phyloP scores from a whole-genome alignment of 1,284 basidiomycete species.

The Xerocomus nothofagi region DNA sequence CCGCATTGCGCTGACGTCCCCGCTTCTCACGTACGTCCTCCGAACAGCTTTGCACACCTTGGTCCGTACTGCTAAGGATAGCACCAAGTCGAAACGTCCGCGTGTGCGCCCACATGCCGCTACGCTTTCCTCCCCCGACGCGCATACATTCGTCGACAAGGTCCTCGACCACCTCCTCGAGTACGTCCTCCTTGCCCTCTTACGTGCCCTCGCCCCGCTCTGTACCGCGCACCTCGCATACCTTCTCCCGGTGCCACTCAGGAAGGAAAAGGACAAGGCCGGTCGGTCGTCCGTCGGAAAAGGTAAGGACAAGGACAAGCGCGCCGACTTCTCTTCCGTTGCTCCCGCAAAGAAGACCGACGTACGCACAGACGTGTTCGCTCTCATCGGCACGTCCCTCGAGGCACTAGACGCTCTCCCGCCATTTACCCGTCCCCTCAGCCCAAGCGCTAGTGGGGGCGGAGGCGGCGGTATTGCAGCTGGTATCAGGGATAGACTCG shows the following conservation, averaged over 20 bases:
- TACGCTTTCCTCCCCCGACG: background rate
- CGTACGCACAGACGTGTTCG: constrained; percentile 21
- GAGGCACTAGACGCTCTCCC: constrained; percentile 22
- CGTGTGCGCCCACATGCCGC: constrained; percentile 1
- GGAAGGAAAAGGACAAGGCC: constrained; percentile 2
- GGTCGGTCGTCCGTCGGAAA: background rate
- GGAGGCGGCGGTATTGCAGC: background rate
- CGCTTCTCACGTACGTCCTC: constrained; percentile 26
- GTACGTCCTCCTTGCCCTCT: constrained; percentile 20
- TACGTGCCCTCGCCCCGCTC: constrained; percentile 24
- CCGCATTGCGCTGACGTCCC: constrained; percentile 24
- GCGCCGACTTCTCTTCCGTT: background rate
- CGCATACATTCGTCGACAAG: constrained; percentile 17
- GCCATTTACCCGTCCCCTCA: background rate
- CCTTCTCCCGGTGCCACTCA: constrained; percentile 9
- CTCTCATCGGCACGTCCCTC: constrained; percentile 26
- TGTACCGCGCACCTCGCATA: constrained; percentile 20
- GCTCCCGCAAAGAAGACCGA: constrained; percentile 8
- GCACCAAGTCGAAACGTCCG: constrained; percentile 11
- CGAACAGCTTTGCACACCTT: constrained; percentile 20
- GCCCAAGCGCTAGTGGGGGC: too few relatives aligned
- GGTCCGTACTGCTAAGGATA: constrained; percentile 10
- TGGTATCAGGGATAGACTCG: constrained; percentile 21
- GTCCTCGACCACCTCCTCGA: constrained; percentile 25
- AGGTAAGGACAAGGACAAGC: constrained; percentile 7